phyloP scores from a whole-genome alignment of 2,329 filamentous ascomycete genomes.

The Alternaria brassicae region DNA sequence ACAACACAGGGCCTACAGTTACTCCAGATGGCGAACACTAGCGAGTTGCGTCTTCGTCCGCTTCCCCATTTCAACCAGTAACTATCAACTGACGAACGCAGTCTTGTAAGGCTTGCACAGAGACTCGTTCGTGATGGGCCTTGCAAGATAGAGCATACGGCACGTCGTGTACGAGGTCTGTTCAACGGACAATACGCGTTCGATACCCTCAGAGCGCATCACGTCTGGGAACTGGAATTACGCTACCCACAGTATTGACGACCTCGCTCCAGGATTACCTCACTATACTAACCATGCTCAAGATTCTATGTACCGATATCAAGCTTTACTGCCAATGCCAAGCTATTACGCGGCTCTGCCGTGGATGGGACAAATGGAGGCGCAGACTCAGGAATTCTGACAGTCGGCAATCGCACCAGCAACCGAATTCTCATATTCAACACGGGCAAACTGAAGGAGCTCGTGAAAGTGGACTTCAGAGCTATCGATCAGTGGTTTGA shows the following conservation, averaged over 20 bases:
- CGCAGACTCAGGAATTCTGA: constrained; percentile 33
- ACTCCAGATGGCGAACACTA: neutral
- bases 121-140: constrained; percentile 53
- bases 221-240: constrained; percentile 48
- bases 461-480: constrained; percentile 44
- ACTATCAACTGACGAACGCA: constrained; percentile 23
- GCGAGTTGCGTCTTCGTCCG: neutral
- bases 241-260: constrained; percentile 44
- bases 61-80: neutral
- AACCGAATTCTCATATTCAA: constrained; percentile 40
- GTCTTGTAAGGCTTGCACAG: constrained; percentile 51
- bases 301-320: constrained; percentile 42
- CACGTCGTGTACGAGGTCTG: constrained; percentile 43
- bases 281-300: neutral
- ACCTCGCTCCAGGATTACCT: neutral
- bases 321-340: constrained; percentile 28
- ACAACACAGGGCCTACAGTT: too few species aligned
- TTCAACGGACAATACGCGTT: constrained; percentile 44
- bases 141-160: constrained; percentile 33
- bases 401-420: constrained; percentile 26
- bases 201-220: constrained; percentile 42
- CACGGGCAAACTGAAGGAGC: constrained; percentile 26
- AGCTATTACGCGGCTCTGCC: constrained; percentile 16
- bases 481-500: constrained; percentile 60
- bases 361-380: constrained; percentile 28